Conservation (phyloP, 2,329 filamentous ascomycete genomes). For the Arthrocladium fulminans region DNA sequence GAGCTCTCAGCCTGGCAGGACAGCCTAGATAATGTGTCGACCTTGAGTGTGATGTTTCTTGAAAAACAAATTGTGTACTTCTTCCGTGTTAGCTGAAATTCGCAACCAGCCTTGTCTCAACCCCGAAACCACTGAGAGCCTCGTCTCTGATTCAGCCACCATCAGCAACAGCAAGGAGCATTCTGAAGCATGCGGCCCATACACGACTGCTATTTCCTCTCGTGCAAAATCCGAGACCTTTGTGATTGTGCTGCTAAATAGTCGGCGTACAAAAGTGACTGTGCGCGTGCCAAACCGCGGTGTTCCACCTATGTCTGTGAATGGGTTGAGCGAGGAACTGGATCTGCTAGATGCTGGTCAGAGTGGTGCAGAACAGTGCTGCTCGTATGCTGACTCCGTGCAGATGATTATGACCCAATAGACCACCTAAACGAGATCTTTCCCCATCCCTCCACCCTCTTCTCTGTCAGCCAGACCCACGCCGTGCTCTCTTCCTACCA, state of each 20-base stretch:
- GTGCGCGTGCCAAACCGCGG: neutral
- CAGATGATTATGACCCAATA: slow-evolving; percentile 83
- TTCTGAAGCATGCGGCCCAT: neutral
- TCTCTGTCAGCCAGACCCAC: slow-evolving; percentile 67
- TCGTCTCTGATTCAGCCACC: neutral
- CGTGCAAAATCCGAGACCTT: neutral
- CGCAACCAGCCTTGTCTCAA: neutral
- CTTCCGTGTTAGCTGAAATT: too few species aligned
- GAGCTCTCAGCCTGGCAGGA: neutral
- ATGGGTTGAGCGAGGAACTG: slow-evolving; percentile 22
- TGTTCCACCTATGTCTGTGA: slow-evolving; percentile 10
- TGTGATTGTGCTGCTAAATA: too few species aligned
- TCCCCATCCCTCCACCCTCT: slow-evolving; percentile 75
- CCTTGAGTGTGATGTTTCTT: too few species aligned
- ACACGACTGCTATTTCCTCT: neutral
- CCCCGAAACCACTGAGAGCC: neutral
- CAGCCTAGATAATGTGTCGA: too few species aligned
- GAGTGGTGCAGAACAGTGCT: neutral
- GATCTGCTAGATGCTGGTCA: slow-evolving; percentile 40
- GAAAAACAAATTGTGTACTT: too few species aligned
- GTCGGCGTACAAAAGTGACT: too few species aligned
- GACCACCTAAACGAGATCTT: slow-evolving; percentile 90
- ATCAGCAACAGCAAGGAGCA: neutral
- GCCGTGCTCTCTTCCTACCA: slow-evolving; percentile 64
- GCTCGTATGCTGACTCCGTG: slow-evolving; percentile 1